These are phyloP conservation scores for Vaucheria bursata DNA, from an alignment of 352 stramenopile species.

Conservation along the genomic window DNA sequence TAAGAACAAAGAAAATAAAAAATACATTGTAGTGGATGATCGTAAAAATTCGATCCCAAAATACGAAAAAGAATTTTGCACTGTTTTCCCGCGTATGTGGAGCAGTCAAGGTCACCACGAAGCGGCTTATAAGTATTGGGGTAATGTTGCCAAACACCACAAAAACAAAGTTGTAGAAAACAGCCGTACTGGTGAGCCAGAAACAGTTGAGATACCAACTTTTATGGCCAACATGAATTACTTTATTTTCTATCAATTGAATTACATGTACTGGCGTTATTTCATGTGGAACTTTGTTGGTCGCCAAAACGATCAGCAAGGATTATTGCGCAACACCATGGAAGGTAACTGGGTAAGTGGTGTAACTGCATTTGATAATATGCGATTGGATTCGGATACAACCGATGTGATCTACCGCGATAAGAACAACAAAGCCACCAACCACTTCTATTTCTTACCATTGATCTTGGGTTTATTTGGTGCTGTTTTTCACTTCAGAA, in stretches of 20 bases:
- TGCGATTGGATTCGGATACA: neutral
- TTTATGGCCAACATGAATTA: neutral
- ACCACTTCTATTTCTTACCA: neutral
- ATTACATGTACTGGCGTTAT: neutral
- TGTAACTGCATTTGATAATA: neutral
- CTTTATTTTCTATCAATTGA: neutral
- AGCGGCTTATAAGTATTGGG: constrained; percentile 1
- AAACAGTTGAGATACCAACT: neutral
- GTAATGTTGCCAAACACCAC: neutral
- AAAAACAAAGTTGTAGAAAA: neutral
- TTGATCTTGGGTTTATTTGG: neutral
- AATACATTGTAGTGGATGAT: neutral
- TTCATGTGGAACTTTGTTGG: neutral
- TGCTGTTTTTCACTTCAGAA: neutral
- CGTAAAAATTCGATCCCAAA: neutral
- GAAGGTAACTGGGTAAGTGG: neutral
- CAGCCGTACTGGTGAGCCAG: neutral
- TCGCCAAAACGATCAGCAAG: neutral
- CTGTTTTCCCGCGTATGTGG: neutral
- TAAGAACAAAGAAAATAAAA: neutral
- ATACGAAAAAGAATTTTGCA: constrained; percentile 3
- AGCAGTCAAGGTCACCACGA: neutral
- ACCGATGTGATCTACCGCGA: neutral
- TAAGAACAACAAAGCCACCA: neutral
- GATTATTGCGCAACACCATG: neutral